These are phyloP conservation scores for Brassica juncea DNA, from an alignment of 345 rosid species.

Conservation along the genomic window DNA sequence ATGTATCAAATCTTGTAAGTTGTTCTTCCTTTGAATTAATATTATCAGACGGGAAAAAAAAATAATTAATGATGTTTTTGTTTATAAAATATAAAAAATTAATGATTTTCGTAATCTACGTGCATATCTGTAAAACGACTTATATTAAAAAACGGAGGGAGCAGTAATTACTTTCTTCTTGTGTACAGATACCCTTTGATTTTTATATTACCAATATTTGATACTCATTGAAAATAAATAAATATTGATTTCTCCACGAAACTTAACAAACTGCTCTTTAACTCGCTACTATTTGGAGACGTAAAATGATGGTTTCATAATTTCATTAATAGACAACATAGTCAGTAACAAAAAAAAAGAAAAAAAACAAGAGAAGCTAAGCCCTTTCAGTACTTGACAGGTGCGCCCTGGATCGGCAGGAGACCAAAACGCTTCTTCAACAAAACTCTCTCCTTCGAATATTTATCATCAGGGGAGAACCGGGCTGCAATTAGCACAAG, in stretches of 20 bases:
- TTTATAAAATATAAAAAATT: no score
- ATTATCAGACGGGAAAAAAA: no score
- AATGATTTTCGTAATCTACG: no score
- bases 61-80: no score
- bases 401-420: constrained; percentile 70
- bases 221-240: background rate
- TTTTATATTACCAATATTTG: background rate
- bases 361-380: background rate
- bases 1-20: no score
- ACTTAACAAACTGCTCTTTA: background rate
- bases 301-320: background rate
- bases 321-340: constrained; percentile 7
- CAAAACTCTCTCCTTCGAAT: constrained; percentile 69
- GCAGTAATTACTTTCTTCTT: no score
- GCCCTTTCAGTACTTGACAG: constrained; percentile 57
- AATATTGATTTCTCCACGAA: background rate
- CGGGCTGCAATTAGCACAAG: constrained; percentile 56
- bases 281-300: background rate
- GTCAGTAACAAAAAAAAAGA: background rate
- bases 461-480: constrained; percentile 91
- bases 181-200: no score
- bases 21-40: no score
- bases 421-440: constrained; percentile 82
- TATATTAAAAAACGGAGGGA: no score
- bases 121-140: no score